Conservation (phyloP, 495 filamentous ascomycete species). For the Penicillium crystallinum region DNA sequence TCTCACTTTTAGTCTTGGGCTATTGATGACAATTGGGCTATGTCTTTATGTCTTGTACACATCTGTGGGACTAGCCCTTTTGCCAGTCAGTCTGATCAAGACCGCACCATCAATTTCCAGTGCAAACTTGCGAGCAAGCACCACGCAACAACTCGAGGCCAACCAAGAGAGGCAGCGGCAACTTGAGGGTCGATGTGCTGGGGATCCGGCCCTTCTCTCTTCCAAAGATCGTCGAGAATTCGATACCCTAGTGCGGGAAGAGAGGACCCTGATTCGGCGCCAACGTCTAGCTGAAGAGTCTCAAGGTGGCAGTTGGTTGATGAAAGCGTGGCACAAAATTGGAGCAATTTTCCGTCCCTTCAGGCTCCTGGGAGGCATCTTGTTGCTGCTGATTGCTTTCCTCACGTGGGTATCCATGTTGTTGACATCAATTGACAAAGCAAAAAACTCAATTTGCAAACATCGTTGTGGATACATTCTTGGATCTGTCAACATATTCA, state of each 20-base stretch:
- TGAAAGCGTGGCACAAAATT: conserved; percentile 68
- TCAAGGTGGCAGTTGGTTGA: conserved; percentile 62
- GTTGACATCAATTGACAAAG: conserved; percentile 92
- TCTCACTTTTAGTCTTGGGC: conserved; percentile 78
- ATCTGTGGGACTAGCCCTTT: conserved; percentile 78
- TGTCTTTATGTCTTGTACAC: conserved; percentile 85
- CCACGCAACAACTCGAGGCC: conserved; percentile 68
- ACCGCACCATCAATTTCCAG: conserved; percentile 76
- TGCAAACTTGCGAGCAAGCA: conserved; percentile 68
- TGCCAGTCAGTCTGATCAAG: conserved; percentile 87
- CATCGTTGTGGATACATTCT: conserved; percentile 88
- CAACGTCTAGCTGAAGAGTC: conserved; percentile 81
- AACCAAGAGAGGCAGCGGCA: conserved; percentile 90
- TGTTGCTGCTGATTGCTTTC: conserved; percentile 65
- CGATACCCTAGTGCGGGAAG: conserved; percentile 80
- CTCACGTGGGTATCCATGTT: conserved; percentile 88
- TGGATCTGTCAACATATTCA: conserved; percentile 86
- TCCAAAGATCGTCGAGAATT: conserved; percentile 84
- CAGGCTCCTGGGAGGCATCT: conserved; percentile 77
- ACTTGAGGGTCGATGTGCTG: conserved; percentile 78
- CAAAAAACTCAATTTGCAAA: conserved; percentile 89
- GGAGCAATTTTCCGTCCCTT: conserved; percentile 75
- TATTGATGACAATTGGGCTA: conserved; percentile 80
- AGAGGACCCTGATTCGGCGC: conserved; percentile 84
- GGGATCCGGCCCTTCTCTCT: conserved; percentile 66